Evolutionary conservation across 192 early-diverging fungal species (phyloP), one percentile per base, ranked within the genome.

Genomic region (Podila horticola): DNA sequence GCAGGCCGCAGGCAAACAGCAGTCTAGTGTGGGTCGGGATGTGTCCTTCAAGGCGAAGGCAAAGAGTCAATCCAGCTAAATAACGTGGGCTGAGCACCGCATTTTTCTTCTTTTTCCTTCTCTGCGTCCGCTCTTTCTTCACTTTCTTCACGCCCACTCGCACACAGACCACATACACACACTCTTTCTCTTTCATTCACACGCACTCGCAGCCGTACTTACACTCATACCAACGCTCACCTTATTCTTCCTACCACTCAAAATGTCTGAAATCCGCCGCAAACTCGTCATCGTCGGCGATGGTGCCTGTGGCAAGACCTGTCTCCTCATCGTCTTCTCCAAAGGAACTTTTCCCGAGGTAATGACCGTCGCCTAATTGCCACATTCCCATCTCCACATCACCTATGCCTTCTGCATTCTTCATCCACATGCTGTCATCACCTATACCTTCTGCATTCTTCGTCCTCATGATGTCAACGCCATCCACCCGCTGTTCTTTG

Each of bases 251-350:
- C 52, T 24, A 55, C 11, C 59, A 2, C 59, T 9, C 17, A 84
- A 12, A 36, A 88, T 88, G 87, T 59, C 89, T 62, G 90, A 89
- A 83, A 87, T 90, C 72, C 88, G 90, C 69, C 75, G 89, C 67
- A 97, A 97, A 81, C 87, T 96, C 74, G 94, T 95, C 58, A 92
- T 95, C 60, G 90, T 97, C 24, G 95, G 95, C 50, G 95, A 97
- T 82, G 95, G 95, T 76, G 93, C 93, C 48, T 92, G 92, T 74
- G 95, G 95, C 74, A 97, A 97, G 82, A 96, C 94, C 9, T 96
- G 94, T 82, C 84, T 95, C 60, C 82, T 95, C 68, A 89, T 92
- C 73, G 91, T 93, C 69, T 97, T 94, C 62, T 89, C 88, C 62
- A 92, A 93, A 71, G 93, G 92, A 59, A 72, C 84, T 61, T 97